Conservation (phyloP, 192 early-diverging fungal species). For the Coemansia sp. region DNA sequence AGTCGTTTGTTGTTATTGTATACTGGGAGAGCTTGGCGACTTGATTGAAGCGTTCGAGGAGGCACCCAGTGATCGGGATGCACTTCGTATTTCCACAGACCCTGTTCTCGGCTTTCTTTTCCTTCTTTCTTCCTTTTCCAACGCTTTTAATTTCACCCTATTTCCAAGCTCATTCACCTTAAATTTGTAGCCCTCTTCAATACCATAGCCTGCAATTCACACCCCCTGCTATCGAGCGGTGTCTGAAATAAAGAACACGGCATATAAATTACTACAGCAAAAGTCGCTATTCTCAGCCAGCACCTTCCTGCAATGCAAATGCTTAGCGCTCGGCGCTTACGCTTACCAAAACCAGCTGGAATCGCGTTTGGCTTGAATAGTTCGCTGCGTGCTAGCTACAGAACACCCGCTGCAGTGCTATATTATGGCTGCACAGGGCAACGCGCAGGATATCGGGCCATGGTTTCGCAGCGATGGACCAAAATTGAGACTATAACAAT, state of each 20-base stretch:
- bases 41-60: too few relatives aligned
- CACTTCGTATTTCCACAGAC: background rate
- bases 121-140: background rate
- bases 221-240: background rate
- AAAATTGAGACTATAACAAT: background rate
- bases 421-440: background rate
- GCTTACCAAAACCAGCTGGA: background rate
- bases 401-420: background rate
- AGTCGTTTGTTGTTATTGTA: background rate
- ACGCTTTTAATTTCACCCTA: constrained; percentile 8
- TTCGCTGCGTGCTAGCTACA: background rate
- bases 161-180: constrained; percentile 3
- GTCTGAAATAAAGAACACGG: background rate
- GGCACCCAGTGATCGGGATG: background rate
- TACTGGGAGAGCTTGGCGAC: too few relatives aligned
- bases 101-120: background rate
- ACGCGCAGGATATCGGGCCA: constrained; percentile 16
- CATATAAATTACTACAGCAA: background rate
- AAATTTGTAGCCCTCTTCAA: too few relatives aligned
- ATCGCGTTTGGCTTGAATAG: background rate
- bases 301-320: constrained; percentile 18
- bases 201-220: too few relatives aligned
- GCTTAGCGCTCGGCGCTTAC: constrained; percentile 12
- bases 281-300: background rate
- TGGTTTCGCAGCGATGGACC: constrained; percentile 2